A percentile compares a stretch with the other conserved stretches of the same genome.
Evolutionary conservation across 441 rosid genomes (phyloP).

Genomic region (Populus trichocarpa): DNA sequence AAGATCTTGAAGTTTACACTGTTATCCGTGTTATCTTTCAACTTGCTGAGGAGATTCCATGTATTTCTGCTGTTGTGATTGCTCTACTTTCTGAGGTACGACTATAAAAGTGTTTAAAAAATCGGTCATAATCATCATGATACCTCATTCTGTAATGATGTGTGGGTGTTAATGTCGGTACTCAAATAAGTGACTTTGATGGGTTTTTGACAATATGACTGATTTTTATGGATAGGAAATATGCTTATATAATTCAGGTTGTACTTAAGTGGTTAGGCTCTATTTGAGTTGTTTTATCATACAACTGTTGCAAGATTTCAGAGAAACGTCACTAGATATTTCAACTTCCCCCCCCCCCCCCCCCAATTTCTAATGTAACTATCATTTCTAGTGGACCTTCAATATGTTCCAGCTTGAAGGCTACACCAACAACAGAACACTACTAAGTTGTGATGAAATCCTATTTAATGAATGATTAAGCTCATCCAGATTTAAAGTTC

Average conservation of each 20-base stretch:
- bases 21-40: conserved; percentile 90
- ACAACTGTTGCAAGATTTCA: background rate
- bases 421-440: background rate
- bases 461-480: background rate
- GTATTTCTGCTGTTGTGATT: conserved; percentile 93
- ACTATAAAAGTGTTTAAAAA: background rate
- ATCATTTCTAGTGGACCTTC: background rate
- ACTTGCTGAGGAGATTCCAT: conserved; percentile 96
- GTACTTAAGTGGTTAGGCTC: background rate
- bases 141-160: background rate
- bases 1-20: conserved; percentile 95
- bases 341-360: background rate
- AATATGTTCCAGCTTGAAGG: background rate
- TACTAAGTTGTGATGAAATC: background rate
- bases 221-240: background rate
- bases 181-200: background rate
- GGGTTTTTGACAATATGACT: background rate
- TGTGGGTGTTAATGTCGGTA: background rate
- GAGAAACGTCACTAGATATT: background rate
- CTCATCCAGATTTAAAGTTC: background rate
- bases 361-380: background rate
- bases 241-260: background rate
- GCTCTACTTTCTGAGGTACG: conserved; percentile 92
- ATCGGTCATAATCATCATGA: background rate
- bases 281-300: background rate